Evolutionary conservation across 2,329 filamentous ascomycete genomes (phyloP), one percentile per base, ranked within the genome.

Genomic region (Arthrobotrys sphaeroides): DNA sequence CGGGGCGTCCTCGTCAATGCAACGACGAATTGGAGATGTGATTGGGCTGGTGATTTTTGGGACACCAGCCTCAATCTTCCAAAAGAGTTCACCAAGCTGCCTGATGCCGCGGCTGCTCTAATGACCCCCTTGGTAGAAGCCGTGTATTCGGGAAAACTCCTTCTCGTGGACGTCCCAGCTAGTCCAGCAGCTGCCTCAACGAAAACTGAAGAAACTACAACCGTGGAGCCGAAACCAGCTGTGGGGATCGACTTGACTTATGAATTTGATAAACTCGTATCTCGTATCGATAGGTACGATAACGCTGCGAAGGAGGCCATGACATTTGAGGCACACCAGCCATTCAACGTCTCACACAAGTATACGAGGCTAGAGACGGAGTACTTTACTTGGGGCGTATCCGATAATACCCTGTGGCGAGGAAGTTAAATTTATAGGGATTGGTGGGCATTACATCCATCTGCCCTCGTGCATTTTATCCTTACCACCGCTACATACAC

Each of bases 201-300:
- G 13, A 6, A 3, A 13, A 5, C 6, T 18, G 28, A 5, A 20
- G n/a, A 5, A 9, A 5, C 2, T 4, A n/a, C n/a, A n/a, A n/a
- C 28, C 28, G 28, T 33, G 28, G 5, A 33, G 28, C 28, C n/a
- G n/a, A n/a, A n/a, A n/a, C 47, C 47, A 3, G 6, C 5, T 10
- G 24, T n/a, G n/a, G 51, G 51, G n/a, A 55, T 55, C 12, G 51
- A 55, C 24, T 18, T 55, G 5, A 55, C 51, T 9, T 55, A 55
- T 12, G 31, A 55, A n/a, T 55, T 55, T 9, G 51, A 38, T 24
- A 24, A n/a, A 5, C 31, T 24, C 7, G 51, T 12, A 16, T 9
- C 31, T 16, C 28, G 28, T 9, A 55, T 55, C 20, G 18, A 55
- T n/a, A 28, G 51, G 9, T 55, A 38, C 18, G 51, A 55, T 38